Conservation (phyloP, 2,329 filamentous ascomycete genomes). For the Nothophaeocryptopus gaeumannii region DNA sequence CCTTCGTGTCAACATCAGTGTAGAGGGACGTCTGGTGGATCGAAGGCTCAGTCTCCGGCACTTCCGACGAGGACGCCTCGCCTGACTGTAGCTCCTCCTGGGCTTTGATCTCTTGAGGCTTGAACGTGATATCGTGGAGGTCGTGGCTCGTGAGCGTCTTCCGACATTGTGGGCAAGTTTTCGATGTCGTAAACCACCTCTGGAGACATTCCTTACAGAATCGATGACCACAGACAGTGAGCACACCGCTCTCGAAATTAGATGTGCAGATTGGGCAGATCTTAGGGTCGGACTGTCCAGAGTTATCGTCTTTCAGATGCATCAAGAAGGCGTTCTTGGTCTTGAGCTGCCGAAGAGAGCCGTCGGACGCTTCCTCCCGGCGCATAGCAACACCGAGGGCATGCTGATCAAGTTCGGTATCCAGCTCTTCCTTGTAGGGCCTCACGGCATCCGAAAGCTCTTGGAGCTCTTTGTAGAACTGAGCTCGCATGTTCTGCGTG, state of each 20-base stretch:
- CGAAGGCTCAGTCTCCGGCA: slow-evolving; percentile 12
- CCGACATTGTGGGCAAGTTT: slow-evolving; percentile 84
- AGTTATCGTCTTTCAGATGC: slow-evolving; percentile 60
- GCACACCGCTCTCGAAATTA: slow-evolving; percentile 70
- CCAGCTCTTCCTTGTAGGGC: slow-evolving; percentile 65
- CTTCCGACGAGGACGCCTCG: slow-evolving; percentile 7
- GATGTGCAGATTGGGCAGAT: slow-evolving; percentile 85
- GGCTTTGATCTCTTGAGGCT: slow-evolving; percentile 69
- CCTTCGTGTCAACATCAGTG: slow-evolving; percentile 66
- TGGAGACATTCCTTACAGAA: slow-evolving; percentile 87
- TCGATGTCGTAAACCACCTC: slow-evolving; percentile 71
- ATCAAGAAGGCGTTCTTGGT: slow-evolving; percentile 73
- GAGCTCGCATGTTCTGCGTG: slow-evolving; percentile 79
- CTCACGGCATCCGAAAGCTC: slow-evolving; percentile 83
- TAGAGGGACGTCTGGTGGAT: slow-evolving; percentile 60
- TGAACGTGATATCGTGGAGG: slow-evolving; percentile 81
- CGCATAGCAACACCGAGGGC: slow-evolving; percentile 44
- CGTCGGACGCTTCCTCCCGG: slow-evolving; percentile 53
- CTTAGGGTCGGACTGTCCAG: slow-evolving; percentile 52
- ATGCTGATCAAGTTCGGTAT: slow-evolving; percentile 54
- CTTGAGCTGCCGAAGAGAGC: slow-evolving; percentile 60
- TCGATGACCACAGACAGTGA: slow-evolving; percentile 86
- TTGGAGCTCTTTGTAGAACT: slow-evolving; percentile 89
- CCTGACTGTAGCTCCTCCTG: slow-evolving; percentile 50
- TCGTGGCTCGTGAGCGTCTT: slow-evolving; percentile 61